Percentiles rank a stretch among this genome's conserved stretches.
These are phyloP conservation scores for Trametes punicea DNA, from an alignment of 768 basidiomycete genomes.

Conservation along the genomic window DNA sequence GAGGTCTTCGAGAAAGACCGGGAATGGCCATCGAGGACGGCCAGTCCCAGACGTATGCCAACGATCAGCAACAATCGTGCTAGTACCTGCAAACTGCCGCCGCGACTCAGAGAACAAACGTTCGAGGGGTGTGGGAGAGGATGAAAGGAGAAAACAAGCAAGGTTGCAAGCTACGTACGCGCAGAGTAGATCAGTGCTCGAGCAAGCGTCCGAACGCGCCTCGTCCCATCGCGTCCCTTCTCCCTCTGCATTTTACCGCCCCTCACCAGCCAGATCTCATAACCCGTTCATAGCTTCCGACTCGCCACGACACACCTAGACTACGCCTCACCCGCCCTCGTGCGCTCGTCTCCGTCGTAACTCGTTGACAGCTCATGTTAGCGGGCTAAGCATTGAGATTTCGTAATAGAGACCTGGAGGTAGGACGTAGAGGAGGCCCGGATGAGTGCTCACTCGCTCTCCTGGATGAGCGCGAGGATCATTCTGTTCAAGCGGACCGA, in stretches of 20 bases:
- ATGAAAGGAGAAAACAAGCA: neutral
- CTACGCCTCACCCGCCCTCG: neutral
- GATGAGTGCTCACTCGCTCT: constrained; percentile 32
- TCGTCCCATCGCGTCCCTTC: neutral
- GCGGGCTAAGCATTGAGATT: neutral
- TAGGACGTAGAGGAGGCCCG: neutral
- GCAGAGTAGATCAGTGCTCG: constrained; percentile 1
- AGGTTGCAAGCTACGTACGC: constrained; percentile 7
- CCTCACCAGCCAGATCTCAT: neutral
- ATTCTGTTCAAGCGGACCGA: constrained; percentile 34
- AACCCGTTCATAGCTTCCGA: neutral
- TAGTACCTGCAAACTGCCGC: too few species aligned
- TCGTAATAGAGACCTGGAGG: neutral
- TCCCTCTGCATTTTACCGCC: neutral
- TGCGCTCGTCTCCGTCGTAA: neutral
- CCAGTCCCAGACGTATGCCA: too few species aligned
- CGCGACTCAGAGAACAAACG: too few species aligned
- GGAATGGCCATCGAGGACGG: too few species aligned
- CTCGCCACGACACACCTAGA: too few species aligned
- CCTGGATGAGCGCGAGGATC: constrained; percentile 52
- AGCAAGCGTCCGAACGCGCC: constrained; percentile 3
- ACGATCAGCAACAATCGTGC: too few species aligned
- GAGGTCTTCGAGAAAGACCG: too few species aligned
- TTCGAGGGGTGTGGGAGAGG: too few species aligned
- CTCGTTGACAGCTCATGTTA: constrained; percentile 6